phyloP scores from a whole-genome alignment of 208 protist species.

The Crithidia thermophila region DNA sequence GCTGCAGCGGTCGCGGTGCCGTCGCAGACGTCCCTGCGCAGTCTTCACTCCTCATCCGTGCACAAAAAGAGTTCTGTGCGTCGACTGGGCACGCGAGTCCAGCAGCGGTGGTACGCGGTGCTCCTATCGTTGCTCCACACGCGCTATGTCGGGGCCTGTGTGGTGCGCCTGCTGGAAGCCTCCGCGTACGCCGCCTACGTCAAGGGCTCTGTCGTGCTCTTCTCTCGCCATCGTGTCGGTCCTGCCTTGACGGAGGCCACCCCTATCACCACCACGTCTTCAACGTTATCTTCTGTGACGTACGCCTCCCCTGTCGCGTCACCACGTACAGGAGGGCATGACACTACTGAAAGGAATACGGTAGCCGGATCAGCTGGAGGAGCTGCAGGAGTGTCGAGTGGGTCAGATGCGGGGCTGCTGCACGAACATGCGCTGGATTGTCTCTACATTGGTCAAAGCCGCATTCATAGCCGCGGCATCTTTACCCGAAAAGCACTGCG shows the following conservation, averaged over 20 bases:
- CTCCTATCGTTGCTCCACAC: slow-evolving; percentile 30
- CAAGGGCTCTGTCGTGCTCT: slow-evolving; percentile 48
- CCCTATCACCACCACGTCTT: too few species aligned
- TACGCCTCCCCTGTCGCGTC: too few species aligned
- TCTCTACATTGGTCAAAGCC: slow-evolving; percentile 66
- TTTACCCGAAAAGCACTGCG: slow-evolving; percentile 44
- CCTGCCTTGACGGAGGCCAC: slow-evolving; percentile 28
- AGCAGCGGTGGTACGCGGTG: slow-evolving; percentile 18
- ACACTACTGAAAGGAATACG: not conserved
- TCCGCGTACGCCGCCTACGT: slow-evolving; percentile 60
- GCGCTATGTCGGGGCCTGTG: slow-evolving; percentile 19
- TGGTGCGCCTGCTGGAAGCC: slow-evolving; percentile 26
- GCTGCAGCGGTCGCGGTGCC: not conserved
- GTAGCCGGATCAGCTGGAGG: not conserved
- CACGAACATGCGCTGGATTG: slow-evolving; percentile 37
- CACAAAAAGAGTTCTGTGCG: not conserved
- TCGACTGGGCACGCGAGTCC: slow-evolving; percentile 2
- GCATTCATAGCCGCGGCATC: slow-evolving; percentile 71
- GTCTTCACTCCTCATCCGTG: not conserved
- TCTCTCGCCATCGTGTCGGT: slow-evolving; percentile 42
- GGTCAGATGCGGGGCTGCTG: slow-evolving; percentile 30
- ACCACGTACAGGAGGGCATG: too few species aligned
- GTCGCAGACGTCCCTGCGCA: not conserved
- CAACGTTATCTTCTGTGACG: too few species aligned
- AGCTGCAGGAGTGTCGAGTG: not conserved